These are phyloP conservation scores for Linnemannia zychae DNA, from an alignment of 192 early-diverging fungal species.

Conservation along the genomic window DNA sequence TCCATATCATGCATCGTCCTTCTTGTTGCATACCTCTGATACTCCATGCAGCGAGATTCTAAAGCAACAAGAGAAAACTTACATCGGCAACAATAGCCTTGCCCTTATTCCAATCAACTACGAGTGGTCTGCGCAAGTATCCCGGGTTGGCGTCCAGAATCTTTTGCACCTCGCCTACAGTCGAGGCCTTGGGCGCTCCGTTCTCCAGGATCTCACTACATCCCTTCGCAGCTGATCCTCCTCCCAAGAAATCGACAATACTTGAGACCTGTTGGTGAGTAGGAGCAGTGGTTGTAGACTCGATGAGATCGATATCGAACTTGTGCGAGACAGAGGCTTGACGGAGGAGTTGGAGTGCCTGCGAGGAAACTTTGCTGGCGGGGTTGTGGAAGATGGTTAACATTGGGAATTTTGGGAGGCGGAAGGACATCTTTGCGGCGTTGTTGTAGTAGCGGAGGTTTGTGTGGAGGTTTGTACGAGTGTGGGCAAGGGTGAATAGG, in stretches of 20 bases:
- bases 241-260: slow-evolving; percentile 42
- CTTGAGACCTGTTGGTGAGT: slow-evolving; percentile 52
- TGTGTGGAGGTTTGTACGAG: not conserved
- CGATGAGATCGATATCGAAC: slow-evolving; percentile 42
- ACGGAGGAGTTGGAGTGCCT: slow-evolving; percentile 32
- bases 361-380: slow-evolving; percentile 7
- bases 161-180: slow-evolving; percentile 43
- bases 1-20: not conserved
- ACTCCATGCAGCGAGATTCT: not conserved
- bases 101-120: slow-evolving; percentile 54
- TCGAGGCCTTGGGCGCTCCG: slow-evolving; percentile 41
- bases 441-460: not conserved
- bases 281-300: slow-evolving; percentile 13
- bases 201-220: slow-evolving; percentile 20
- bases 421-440: slow-evolving; percentile 39
- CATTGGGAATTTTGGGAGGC: slow-evolving; percentile 48
- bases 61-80: not conserved
- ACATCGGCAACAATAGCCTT: slow-evolving; percentile 34
- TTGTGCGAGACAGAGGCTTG: slow-evolving; percentile 33
- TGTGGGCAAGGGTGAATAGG: not conserved
- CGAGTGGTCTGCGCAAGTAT: slow-evolving; percentile 32
- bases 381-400: slow-evolving; percentile 48
- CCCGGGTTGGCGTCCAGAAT: slow-evolving; percentile 47
- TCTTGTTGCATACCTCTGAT: not conserved
- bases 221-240: slow-evolving; percentile 23